phyloP scores from a whole-genome alignment of 2,329 filamentous ascomycete species.

The Arthroderma sp. region DNA sequence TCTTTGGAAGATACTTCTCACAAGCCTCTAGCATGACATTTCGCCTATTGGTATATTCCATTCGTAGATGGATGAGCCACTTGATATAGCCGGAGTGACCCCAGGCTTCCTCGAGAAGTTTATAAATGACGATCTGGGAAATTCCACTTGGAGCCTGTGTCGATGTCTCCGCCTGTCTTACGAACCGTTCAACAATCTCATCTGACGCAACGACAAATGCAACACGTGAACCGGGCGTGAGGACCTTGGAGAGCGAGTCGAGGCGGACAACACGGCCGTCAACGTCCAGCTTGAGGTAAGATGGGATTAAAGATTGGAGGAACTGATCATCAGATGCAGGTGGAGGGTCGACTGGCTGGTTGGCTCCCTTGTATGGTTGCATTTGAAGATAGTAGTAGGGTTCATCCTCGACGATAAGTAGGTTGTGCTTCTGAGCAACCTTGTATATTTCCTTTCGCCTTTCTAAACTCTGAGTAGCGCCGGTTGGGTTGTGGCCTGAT shows the following conservation, averaged over 20 bases:
- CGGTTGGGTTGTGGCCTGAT: slow-evolving; percentile 83
- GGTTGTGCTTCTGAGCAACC: slow-evolving; percentile 68
- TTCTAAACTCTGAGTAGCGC: slow-evolving; percentile 59
- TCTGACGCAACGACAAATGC: slow-evolving; percentile 85
- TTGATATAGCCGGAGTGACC: slow-evolving; percentile 78
- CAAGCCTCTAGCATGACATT: slow-evolving; percentile 67
- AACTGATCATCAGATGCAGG: slow-evolving; percentile 58
- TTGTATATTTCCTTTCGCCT: slow-evolving; percentile 61
- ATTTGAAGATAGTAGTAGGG: slow-evolving; percentile 89
- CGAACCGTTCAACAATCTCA: slow-evolving; percentile 71
- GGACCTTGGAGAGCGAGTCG: slow-evolving; percentile 87
- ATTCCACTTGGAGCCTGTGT: slow-evolving; percentile 79
- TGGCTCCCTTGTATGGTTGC: slow-evolving; percentile 53
- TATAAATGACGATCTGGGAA: slow-evolving; percentile 71
- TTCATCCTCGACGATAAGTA: slow-evolving; percentile 83
- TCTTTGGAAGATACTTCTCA: slow-evolving; percentile 57
- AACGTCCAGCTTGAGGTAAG: slow-evolving; percentile 63
- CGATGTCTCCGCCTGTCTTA: slow-evolving; percentile 67
- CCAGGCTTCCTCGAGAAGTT: slow-evolving; percentile 87
- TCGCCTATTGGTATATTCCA: slow-evolving; percentile 67
- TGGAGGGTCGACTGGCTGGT: slow-evolving; percentile 39
- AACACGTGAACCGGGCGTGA: slow-evolving; percentile 65
- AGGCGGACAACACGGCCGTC: slow-evolving; percentile 82
- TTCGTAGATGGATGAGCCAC: slow-evolving; percentile 73
- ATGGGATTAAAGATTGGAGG: slow-evolving; percentile 57